These are phyloP conservation scores for Panellus pusillus DNA, from an alignment of 768 basidiomycete genomes.

Conservation along the genomic window DNA sequence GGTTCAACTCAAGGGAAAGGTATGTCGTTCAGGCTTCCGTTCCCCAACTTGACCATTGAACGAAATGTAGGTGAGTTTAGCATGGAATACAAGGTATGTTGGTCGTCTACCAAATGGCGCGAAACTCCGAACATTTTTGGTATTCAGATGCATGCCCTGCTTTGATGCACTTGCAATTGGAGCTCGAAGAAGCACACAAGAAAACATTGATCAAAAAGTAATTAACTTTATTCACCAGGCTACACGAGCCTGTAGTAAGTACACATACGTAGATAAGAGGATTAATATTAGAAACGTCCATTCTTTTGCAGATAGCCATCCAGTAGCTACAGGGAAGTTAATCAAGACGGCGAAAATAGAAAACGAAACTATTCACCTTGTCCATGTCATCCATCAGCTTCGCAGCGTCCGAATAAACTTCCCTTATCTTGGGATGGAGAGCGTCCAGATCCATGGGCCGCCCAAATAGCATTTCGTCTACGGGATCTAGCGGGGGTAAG, in stretches of 20 bases:
- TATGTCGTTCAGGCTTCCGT: conserved; percentile 9
- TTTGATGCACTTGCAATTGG: conserved; percentile 81
- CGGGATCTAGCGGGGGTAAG: conserved; percentile 49
- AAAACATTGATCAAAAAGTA: conserved; percentile 82
- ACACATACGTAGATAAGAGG: conserved; percentile 1
- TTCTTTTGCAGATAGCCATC: conserved; percentile 12
- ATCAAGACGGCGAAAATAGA: neutral
- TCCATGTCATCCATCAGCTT: conserved; percentile 80
- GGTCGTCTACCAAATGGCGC: conserved; percentile 1
- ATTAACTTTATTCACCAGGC: conserved; percentile 15
- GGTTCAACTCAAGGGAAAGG: conserved; percentile 97
- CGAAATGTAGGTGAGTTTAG: conserved; percentile 62
- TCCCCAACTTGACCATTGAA: neutral
- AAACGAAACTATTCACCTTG: conserved; percentile 44
- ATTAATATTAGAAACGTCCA: neutral
- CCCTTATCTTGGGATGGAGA: conserved; percentile 70
- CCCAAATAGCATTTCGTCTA: conserved; percentile 76
- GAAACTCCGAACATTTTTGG: conserved; percentile 1
- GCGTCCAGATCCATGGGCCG: conserved; percentile 55
- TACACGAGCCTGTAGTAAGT: conserved; percentile 7
- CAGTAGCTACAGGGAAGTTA: conserved; percentile 1
- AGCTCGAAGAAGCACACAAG: conserved; percentile 83
- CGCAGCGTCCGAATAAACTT: conserved; percentile 70
- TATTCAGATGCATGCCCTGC: conserved; percentile 73
- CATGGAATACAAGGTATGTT: conserved; percentile 73